phyloP scores from a whole-genome alignment of 169 alveolate genomes.

The Cyclospora cayetanensis region DNA sequence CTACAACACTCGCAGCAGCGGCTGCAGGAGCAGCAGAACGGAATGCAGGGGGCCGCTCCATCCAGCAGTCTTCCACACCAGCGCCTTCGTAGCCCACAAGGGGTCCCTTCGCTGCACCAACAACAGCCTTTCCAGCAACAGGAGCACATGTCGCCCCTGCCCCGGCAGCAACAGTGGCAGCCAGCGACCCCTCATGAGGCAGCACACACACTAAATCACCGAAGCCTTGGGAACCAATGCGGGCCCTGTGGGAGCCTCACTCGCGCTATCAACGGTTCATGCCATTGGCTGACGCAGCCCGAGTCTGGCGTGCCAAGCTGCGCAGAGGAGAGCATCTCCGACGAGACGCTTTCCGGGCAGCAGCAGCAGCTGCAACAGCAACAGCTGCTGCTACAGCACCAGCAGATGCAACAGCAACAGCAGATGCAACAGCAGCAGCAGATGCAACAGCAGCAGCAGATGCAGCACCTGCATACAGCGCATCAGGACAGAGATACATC shows the following conservation, averaged over 20 bases:
- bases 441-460: not conserved
- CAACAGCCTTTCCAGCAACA: not conserved
- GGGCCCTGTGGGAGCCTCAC: not conserved
- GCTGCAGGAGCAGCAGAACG: not conserved
- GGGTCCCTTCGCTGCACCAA: not conserved
- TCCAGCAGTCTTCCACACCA: not conserved
- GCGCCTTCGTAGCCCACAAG: not conserved
- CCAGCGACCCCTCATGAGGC: not conserved
- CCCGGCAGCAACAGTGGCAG: conserved; percentile 1
- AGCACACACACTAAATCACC: not conserved
- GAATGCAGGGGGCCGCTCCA: no score
- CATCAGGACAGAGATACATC: not conserved
- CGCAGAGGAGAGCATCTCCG: not conserved
- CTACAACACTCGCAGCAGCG: not conserved
- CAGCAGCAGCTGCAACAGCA: not conserved
- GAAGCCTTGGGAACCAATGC: no score
- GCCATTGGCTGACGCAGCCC: not conserved
- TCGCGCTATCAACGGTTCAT: not conserved
- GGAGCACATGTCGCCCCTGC: not conserved
- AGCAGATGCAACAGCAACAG: not conserved
- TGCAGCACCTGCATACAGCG: not conserved
- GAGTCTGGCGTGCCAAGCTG: not conserved
- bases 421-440: conserved; percentile 2
- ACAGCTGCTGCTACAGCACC: not conserved
- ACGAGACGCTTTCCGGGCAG: not conserved